Percentiles rank a stretch among this genome's conserved stretches.
phyloP scores from a whole-genome alignment of 2,329 filamentous ascomycete species.

The Fusarium sarcochroum region DNA sequence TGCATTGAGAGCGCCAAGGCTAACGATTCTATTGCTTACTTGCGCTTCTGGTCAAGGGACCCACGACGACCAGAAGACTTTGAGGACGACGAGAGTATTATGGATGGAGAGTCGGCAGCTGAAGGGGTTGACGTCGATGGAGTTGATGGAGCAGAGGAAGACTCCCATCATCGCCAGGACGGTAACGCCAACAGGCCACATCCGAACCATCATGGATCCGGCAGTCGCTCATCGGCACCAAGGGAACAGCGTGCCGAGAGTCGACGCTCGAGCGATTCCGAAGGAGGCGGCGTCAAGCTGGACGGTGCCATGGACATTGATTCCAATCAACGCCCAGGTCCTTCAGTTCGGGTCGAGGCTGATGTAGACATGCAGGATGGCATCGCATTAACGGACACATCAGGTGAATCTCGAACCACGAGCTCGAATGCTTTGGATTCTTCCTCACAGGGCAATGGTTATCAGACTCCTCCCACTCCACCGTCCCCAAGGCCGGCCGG shows the following conservation, averaged over 20 bases:
- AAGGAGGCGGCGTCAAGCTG: conserved; percentile 63
- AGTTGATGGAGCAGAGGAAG: conserved; percentile 7
- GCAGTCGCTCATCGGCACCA: conserved; percentile 1
- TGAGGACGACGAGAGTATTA: conserved; percentile 59
- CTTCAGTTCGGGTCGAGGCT: conserved; percentile 56
- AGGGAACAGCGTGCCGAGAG: conserved; percentile 31
- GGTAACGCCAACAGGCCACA: neutral
- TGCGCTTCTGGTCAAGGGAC: conserved; percentile 87
- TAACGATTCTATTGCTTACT: conserved; percentile 91
- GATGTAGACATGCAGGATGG: conserved; percentile 44
- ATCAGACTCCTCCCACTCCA: conserved; percentile 40
- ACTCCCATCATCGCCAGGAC: conserved; percentile 4
- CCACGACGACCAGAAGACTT: conserved; percentile 72
- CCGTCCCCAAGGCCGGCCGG: conserved; percentile 17
- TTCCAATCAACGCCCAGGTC: conserved; percentile 46
- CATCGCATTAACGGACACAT: conserved; percentile 2
- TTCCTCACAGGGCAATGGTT: conserved; percentile 5
- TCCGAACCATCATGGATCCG: conserved; percentile 1
- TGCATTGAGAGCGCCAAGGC: conserved; percentile 89
- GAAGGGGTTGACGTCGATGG: neutral
- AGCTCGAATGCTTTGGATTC: conserved; percentile 29
- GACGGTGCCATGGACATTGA: conserved; percentile 60
- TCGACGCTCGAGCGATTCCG: conserved; percentile 57
- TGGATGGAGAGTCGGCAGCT: conserved; percentile 33
- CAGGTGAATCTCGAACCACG: conserved; percentile 30